Conservation (phyloP, 805 yeast genomes). For the Nakazawaea molendinolei region DNA sequence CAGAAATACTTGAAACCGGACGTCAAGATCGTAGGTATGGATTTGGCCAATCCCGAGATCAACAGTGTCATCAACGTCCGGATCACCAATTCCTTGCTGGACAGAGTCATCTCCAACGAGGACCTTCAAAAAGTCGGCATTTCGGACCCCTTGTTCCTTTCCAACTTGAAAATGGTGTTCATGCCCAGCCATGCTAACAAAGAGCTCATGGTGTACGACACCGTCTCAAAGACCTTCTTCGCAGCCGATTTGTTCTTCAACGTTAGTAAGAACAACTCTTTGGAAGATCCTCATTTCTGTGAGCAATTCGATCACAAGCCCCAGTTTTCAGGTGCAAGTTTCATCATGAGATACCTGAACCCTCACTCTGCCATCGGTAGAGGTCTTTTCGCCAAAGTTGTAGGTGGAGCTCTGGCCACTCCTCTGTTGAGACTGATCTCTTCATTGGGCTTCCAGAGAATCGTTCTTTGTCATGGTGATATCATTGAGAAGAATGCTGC, state of each 20-base stretch:
- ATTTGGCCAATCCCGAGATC: constrained; percentile 29
- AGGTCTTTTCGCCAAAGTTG: constrained; percentile 17
- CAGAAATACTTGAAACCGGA: constrained; percentile 40
- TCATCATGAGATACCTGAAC: constrained; percentile 31
- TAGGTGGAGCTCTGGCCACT: background rate
- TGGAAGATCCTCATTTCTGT: constrained; percentile 23
- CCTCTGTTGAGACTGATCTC: constrained; percentile 24
- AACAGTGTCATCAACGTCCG: constrained; percentile 32
- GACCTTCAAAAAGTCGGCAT: constrained; percentile 28
- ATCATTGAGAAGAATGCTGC: constrained; percentile 36
- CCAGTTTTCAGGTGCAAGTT: constrained; percentile 40
- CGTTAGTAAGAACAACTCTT: constrained; percentile 35
- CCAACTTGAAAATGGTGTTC: constrained; percentile 47
- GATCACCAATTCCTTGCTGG: constrained; percentile 28
- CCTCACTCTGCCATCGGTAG: constrained; percentile 33
- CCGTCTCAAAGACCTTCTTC: constrained; percentile 38
- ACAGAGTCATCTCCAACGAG: constrained; percentile 25
- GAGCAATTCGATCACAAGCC: constrained; percentile 37
- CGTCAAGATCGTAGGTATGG: constrained; percentile 49
- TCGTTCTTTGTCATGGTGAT: constrained; percentile 57
- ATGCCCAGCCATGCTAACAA: constrained; percentile 51
- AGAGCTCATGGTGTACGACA: constrained; percentile 49
- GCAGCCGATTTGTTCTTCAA: constrained; percentile 60
- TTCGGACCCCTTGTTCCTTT: constrained; percentile 23
- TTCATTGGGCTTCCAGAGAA: constrained; percentile 39